A percentile compares a stretch with the other conserved stretches of the same genome.
Conservation (phyloP, 164 flowering plant genomes). For the Magnolia officinalis region DNA sequence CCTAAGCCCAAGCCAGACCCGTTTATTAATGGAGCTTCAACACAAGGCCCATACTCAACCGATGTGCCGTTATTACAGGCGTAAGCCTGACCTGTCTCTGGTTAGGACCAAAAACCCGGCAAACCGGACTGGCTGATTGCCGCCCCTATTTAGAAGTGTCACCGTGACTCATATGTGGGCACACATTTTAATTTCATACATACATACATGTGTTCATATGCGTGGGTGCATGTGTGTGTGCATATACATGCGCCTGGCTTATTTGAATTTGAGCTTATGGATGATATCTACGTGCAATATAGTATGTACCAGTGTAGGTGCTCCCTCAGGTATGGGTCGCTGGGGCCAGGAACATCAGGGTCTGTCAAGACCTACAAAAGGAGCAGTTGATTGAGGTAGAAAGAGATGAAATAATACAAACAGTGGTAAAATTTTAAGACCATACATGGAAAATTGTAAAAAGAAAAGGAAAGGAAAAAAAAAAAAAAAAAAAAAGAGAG, state of each 20-base stretch:
- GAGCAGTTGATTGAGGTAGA: neutral
- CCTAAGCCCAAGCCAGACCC: too few species aligned
- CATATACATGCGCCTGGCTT: neutral
- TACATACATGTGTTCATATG: neutral
- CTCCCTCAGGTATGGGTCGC: conserved; percentile 83
- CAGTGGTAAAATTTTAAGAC: neutral
- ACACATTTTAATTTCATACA: too few species aligned
- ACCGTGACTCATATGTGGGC: too few species aligned
- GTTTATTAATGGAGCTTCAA: too few species aligned
- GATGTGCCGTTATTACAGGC: too few species aligned
- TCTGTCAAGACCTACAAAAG: conserved; percentile 75
- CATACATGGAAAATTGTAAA: neutral
- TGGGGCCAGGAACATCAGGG: conserved; percentile 93
- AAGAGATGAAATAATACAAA: neutral
- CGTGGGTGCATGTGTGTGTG: neutral
- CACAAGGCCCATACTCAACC: too few species aligned
- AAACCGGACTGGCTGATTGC: too few species aligned
- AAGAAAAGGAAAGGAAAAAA: neutral
- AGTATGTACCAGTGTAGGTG: conserved; percentile 76
- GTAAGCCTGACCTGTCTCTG: too few species aligned
- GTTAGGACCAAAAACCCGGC: too few species aligned
- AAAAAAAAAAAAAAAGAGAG: neutral
- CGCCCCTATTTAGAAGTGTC: too few species aligned
- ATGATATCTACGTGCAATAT: neutral
- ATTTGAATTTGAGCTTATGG: neutral